Percentiles rank a stretch among this genome's conserved stretches.
Conservation (phyloP, 2,329 filamentous ascomycete genomes). For the Harringtonia lauricola region DNA sequence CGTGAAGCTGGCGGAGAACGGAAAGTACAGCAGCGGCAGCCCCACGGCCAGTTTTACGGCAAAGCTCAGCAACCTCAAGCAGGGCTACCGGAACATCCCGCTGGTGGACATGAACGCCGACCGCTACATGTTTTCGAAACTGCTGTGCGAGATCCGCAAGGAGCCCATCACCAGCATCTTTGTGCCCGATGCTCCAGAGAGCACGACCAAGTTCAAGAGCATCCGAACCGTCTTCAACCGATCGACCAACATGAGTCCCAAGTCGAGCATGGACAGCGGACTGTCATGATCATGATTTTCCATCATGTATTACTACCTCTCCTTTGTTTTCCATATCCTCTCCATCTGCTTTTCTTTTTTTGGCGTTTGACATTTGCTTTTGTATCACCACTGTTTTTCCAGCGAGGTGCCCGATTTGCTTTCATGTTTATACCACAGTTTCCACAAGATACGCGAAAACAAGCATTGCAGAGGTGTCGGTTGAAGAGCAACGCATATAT, state of each 20-base stretch:
- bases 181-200: constrained; percentile 30
- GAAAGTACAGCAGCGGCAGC: constrained; percentile 52
- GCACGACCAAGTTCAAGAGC: constrained; percentile 43
- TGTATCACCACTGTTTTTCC: neutral
- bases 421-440: neutral
- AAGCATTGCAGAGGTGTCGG: neutral
- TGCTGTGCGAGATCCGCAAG: constrained; percentile 80
- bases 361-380: neutral
- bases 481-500: neutral
- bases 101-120: constrained; percentile 82
- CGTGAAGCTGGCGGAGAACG: constrained; percentile 76
- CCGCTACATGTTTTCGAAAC: constrained; percentile 85
- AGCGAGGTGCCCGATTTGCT: neutral
- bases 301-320: constrained; percentile 5
- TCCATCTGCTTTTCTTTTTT: constrained; percentile 1
- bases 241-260: constrained; percentile 35
- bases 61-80: constrained; percentile 79
- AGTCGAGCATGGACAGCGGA: constrained; percentile 32
- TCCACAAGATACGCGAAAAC: neutral
- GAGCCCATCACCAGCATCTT: constrained; percentile 45
- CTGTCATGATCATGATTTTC: constrained; percentile 7
- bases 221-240: constrained; percentile 40
- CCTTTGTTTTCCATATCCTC: constrained; percentile 3
- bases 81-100: constrained; percentile 87
- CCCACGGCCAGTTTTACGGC: constrained; percentile 77